phyloP scores from a whole-genome alignment of 768 basidiomycete genomes.

The Lactarius pseudohatsudake region DNA sequence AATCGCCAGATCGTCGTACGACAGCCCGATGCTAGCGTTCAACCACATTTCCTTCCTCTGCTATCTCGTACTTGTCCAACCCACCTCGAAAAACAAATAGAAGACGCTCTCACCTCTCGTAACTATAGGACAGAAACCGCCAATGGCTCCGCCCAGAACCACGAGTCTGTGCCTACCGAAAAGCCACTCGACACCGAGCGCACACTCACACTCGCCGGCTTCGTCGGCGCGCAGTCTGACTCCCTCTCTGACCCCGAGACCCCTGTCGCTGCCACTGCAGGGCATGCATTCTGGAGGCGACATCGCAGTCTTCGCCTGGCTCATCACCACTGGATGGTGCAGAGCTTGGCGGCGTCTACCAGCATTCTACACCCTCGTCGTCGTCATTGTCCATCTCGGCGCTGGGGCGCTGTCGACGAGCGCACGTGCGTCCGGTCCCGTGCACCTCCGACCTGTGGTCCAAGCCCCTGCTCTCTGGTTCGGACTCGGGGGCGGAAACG shows the following conservation, averaged over 20 bases:
- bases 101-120: background rate
- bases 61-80: slow-evolving; percentile 59
- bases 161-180: slow-evolving; percentile 39
- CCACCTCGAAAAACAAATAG: background rate
- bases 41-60: slow-evolving; percentile 75
- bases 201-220: slow-evolving; percentile 38
- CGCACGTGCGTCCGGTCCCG: background rate
- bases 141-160: slow-evolving; percentile 34
- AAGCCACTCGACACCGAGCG: slow-evolving; percentile 19
- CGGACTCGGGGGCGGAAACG: background rate
- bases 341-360: slow-evolving; percentile 16
- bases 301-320: slow-evolving; percentile 82
- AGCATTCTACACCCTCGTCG: slow-evolving; percentile 1
- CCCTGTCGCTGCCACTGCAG: slow-evolving; percentile 46
- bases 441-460: slow-evolving; percentile 2
- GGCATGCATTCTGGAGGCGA: slow-evolving; percentile 74
- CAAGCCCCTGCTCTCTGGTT: no score
- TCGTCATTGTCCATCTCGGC: slow-evolving; percentile 15
- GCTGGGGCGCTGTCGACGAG: slow-evolving; percentile 18
- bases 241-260: slow-evolving; percentile 68
- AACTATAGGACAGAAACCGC: slow-evolving; percentile 35
- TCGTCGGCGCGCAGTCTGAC: slow-evolving; percentile 55
- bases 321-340: slow-evolving; percentile 52
- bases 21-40: background rate
- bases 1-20: no score